phyloP scores from a whole-genome alignment of 192 early-diverging fungal species.

The Linnemannia zychae region DNA sequence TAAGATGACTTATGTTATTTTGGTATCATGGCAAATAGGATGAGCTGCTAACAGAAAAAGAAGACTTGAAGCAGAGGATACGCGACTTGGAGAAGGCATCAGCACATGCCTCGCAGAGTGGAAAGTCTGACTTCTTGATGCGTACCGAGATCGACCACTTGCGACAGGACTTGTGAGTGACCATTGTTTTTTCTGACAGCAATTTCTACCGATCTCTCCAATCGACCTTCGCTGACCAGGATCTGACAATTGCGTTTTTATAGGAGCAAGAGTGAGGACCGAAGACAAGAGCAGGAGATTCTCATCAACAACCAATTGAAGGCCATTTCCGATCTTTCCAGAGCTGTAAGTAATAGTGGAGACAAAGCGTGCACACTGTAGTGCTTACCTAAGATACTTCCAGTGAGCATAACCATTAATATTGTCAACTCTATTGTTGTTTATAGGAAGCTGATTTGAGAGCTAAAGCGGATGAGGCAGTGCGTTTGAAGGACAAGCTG shows the following conservation, averaged over 20 bases:
- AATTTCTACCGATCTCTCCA: not conserved
- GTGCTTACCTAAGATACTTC: not conserved
- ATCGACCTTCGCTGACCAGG: not conserved
- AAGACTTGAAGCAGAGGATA: constrained; percentile 79
- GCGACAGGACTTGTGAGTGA: constrained; percentile 83
- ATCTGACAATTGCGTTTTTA: not conserved
- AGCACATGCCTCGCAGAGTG: constrained; percentile 78
- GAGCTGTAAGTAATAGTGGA: constrained; percentile 56
- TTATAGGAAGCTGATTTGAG: constrained; percentile 63
- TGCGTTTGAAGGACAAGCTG: constrained; percentile 86
- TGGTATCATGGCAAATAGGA: constrained; percentile 64
- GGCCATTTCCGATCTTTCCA: constrained; percentile 76
- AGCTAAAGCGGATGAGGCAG: constrained; percentile 80
- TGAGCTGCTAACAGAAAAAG: constrained; percentile 77
- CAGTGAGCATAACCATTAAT: not conserved
- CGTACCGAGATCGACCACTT: constrained; percentile 89
- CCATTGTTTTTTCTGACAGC: not conserved
- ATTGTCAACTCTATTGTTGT: constrained; percentile 5
- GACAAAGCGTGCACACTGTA: not conserved
- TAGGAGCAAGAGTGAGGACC: constrained; percentile 84
- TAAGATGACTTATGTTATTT: not conserved
- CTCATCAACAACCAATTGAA: constrained; percentile 70
- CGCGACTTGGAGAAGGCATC: constrained; percentile 84
- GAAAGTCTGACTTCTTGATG: constrained; percentile 87
- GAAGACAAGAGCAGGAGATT: constrained; percentile 77